Base-by-base conservation (phyloP, 2,329 filamentous ascomycete genomes). In the Epichloe uncinata region DNA sequence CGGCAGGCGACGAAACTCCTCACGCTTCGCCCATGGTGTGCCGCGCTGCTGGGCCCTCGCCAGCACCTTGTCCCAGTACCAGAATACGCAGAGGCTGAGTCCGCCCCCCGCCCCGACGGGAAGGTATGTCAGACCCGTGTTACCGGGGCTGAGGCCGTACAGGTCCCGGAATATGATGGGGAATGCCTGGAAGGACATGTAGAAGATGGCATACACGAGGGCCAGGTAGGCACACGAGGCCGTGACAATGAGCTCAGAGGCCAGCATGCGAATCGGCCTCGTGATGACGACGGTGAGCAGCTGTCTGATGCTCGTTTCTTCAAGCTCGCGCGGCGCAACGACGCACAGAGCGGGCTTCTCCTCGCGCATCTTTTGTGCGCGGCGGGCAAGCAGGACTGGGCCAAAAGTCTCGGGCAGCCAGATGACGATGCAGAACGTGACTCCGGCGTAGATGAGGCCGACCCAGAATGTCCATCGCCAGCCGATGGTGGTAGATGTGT, bases 131-230 rank as follows among this genome's bases (percentile, higher is more conserved):
- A 89, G 70, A 1, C 84, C 85, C 22, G 79, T 77, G 26, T 78
- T 70, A n/a, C 84, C 82, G 0, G 81, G 71, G 4, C 73, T 77
- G 53, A 88, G 78, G 33, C 69, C 69, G 62, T 89, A 87, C 3
- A 81, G 60, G 16, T 67, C 62, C 53, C 75, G 69, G 63, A 87
- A 90, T 54, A 89, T 84, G 52, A 82, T 72, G 2, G 81, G 81
- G 61, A 83, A 90, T 1, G 84, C 82, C 62, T 87, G 80, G 57
- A 91, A 87, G 60, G 80, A 87, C 66, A 91, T 85, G 71, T 78
- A 78, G 59, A 78, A 77, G 55, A 78, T 75, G 47, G 70, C 75
- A 60, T 88, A 91, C 34, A 81, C 74, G 33, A 90, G 71, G 33
- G 85, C 80, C 9, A 89, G 70, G 63, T 88, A 90, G 59, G 78